Percentiles rank a stretch among this genome's conserved stretches.
These are phyloP conservation scores for Globisporangium middletonii DNA, from an alignment of 352 stramenopile species.

Conservation along the genomic window DNA sequence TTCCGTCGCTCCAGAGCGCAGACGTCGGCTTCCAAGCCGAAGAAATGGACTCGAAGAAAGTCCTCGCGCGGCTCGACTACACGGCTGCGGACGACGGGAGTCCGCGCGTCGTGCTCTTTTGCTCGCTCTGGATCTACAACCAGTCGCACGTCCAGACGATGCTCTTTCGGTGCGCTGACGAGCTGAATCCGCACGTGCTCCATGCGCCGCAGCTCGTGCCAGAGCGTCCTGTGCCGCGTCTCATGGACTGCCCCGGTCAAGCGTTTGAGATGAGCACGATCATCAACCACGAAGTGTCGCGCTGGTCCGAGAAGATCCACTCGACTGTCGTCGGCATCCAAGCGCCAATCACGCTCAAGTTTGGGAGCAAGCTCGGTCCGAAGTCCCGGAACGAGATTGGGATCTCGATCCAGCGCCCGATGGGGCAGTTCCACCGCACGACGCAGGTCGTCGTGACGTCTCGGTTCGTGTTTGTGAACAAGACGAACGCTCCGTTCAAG, in stretches of 20 bases:
- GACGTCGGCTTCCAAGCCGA: constrained; percentile 65
- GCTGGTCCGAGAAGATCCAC: constrained; percentile 86
- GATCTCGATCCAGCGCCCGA: constrained; percentile 79
- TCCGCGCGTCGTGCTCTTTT: constrained; percentile 76
- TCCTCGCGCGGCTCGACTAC: constrained; percentile 79
- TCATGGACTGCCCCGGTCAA: constrained; percentile 83
- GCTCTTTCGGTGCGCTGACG: constrained; percentile 69
- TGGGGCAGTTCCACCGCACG: constrained; percentile 84
- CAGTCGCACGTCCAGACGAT: constrained; percentile 81
- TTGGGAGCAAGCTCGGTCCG: constrained; percentile 56
- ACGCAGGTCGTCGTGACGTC: constrained; percentile 83
- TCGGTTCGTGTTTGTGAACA: constrained; percentile 86
- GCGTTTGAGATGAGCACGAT: constrained; percentile 86
- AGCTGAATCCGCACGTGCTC: constrained; percentile 31
- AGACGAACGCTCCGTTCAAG: constrained; percentile 68
- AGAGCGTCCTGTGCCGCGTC: constrained; percentile 54
- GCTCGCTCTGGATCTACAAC: constrained; percentile 89
- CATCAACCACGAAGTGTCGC: constrained; percentile 74
- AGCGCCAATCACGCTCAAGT: constrained; percentile 73
- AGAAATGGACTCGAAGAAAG: constrained; percentile 51
- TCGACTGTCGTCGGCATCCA: constrained; percentile 81
- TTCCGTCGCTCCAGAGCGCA: constrained; percentile 40
- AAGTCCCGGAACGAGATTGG: constrained; percentile 75
- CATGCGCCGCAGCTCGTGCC: constrained; percentile 57
- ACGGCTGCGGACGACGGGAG: constrained; percentile 77